Percentiles rank a stretch among this genome's conserved stretches.
phyloP scores from a whole-genome alignment of 2,329 filamentous ascomycete species.

The Scytalidium lignicola region DNA sequence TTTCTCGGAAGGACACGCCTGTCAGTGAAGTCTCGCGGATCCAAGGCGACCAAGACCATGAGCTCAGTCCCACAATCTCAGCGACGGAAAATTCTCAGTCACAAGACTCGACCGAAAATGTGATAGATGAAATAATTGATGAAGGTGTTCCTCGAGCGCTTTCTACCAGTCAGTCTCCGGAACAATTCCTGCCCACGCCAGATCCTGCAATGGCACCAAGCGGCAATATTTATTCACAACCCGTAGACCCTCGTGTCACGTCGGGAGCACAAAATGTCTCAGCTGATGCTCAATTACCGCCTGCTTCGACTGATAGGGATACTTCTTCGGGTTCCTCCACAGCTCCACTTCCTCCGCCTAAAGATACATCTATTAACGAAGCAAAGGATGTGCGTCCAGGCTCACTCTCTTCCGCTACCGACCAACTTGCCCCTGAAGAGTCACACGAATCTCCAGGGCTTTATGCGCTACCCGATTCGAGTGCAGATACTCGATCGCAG shows the following conservation, averaged over 20 bases:
- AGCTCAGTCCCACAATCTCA: conserved; percentile 20
- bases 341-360: conserved; percentile 41
- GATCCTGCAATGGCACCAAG: conserved; percentile 17
- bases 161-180: not conserved
- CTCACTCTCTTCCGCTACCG: not conserved
- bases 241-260: conserved; percentile 18
- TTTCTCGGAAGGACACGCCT: conserved; percentile 2
- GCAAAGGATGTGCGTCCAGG: conserved; percentile 4
- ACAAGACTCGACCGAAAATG: conserved; percentile 9
- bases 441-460: conserved; percentile 7
- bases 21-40: conserved; percentile 2
- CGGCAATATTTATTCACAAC: conserved; percentile 18
- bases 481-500: conserved; percentile 14
- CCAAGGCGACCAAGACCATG: conserved; percentile 1
- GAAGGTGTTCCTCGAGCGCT: conserved; percentile 17
- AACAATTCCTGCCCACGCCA: conserved; percentile 12
- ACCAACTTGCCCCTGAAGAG: conserved; percentile 6
- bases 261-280: conserved; percentile 15
- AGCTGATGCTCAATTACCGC: conserved; percentile 17
- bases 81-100: conserved; percentile 15
- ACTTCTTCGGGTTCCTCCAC: conserved; percentile 29
- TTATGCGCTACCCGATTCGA: conserved; percentile 14
- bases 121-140: conserved; percentile 31
- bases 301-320: conserved; percentile 11
- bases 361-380: conserved; percentile 30